These are phyloP conservation scores for Cladosporium cucumerinum DNA, from an alignment of 2,329 filamentous ascomycete species.

Conservation along the genomic window DNA sequence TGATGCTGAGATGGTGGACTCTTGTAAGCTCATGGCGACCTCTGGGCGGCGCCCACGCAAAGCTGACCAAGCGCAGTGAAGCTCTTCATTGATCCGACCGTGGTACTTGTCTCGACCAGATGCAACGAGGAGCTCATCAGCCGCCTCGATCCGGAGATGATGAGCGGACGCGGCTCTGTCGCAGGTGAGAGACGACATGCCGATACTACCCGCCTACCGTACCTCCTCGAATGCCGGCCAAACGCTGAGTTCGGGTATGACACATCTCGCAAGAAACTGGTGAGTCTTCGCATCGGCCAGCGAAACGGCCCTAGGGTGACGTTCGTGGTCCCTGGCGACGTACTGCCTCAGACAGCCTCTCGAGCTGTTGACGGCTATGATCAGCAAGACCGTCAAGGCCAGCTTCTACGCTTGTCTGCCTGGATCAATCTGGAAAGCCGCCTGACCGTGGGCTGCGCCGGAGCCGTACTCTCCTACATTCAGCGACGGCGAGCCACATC, in stretches of 20 bases:
- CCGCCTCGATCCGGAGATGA: slow-evolving; percentile 42
- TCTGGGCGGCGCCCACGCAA: not conserved
- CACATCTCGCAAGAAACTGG: slow-evolving; percentile 62
- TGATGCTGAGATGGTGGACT: slow-evolving; percentile 58
- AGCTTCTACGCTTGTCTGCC: slow-evolving; percentile 65
- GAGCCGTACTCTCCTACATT: slow-evolving; percentile 78
- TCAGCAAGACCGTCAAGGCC: slow-evolving; percentile 53
- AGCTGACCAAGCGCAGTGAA: slow-evolving; percentile 48
- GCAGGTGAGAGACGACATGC: slow-evolving; percentile 27
- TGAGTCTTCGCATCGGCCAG: slow-evolving; percentile 54
- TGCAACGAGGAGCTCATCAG: slow-evolving; percentile 50
- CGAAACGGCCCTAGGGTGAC: slow-evolving; percentile 48
- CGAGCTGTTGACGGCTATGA: slow-evolving; percentile 43
- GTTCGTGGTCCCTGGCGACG: slow-evolving; percentile 62
- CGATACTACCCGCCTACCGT: slow-evolving; percentile 54
- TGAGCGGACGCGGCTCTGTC: slow-evolving; percentile 29
- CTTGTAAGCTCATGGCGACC: slow-evolving; percentile 35
- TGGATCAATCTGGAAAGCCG: slow-evolving; percentile 71
- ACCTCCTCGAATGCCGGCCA: slow-evolving; percentile 64
- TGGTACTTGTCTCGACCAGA: slow-evolving; percentile 56
- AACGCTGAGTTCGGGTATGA: slow-evolving; percentile 70
- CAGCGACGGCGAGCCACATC: slow-evolving; percentile 64
- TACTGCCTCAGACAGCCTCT: slow-evolving; percentile 28
- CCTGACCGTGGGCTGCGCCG: slow-evolving; percentile 76
- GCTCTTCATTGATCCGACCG: slow-evolving; percentile 59